Evolutionary conservation across 805 yeast species (phyloP), one percentile per base, ranked within the genome.

Genomic region (Torulaspora microellipsoides): DNA sequence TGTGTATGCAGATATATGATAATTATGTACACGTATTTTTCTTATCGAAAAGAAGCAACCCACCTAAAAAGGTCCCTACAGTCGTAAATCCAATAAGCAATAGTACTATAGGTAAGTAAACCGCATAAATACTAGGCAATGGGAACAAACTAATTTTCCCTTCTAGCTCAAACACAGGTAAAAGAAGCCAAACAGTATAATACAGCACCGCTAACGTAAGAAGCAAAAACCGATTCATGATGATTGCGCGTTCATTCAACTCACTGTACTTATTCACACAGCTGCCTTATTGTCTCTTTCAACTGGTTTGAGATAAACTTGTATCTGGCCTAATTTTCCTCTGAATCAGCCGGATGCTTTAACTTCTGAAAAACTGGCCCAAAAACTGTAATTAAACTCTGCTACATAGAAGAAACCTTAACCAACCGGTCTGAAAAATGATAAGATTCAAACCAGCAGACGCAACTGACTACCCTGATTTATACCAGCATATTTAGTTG

Each of bases 131-230:
- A 31, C 65, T 60, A 3, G 64, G 59, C 1, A 63, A 29, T 10
- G 67, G 68, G 40, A 64, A 64, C 7, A 46, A 29, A 34, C 38
- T 15, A 7, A 46, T 9, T 42, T 41, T 40, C 9, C 40, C 40
- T 36, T 56, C 59, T 11, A 52, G 32, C 40, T 59, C 64, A 49
- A 64, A 63, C 8, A 62, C 53, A 1, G 68, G 68, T 15, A 62
- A 39, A 1, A 57, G 39, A 15, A 64, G 45, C 68, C 68, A 64
- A 15, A 51, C 39, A 9, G 56, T 36, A 40, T 64, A 64, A 38
- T 62, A 64, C 7, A 53, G 27, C 43, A 54, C 55, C 3, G 52
- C 42, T 8, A 45, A 34, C 2, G 55, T 42, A 36, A 58, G 44
- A 20, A 60, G 17, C 3, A 49, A 40, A 34, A 59, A 54, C 29